Evolutionary conservation across 2,329 filamentous ascomycete genomes (phyloP).

Genomic region (Colletotrichum musae): DNA sequence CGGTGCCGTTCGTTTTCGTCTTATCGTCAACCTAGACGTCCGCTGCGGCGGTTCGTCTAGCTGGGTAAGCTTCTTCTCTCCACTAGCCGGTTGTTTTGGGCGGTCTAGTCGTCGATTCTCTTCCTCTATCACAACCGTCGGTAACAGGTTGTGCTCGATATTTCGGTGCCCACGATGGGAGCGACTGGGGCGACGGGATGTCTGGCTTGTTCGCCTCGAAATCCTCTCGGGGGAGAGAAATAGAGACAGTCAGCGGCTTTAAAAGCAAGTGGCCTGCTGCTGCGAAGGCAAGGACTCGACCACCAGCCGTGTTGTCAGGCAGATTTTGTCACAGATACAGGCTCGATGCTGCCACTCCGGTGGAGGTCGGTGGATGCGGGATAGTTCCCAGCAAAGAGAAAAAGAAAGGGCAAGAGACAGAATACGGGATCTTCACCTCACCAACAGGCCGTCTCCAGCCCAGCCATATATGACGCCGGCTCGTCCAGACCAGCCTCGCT

Average conservation of each 20-base stretch:
- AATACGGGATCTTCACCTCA: not conserved
- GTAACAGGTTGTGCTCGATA: too few species aligned
- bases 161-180: too few species aligned
- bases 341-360: constrained; percentile 1
- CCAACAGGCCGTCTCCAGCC: constrained; percentile 22
- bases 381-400: constrained; percentile 17
- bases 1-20: too few species aligned
- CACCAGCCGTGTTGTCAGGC: constrained; percentile 11
- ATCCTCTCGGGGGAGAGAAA: constrained; percentile 4
- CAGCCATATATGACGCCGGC: constrained; percentile 35
- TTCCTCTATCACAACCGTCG: too few species aligned
- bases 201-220: not conserved
- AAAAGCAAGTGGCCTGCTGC: constrained; percentile 6
- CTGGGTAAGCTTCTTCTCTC: too few species aligned
- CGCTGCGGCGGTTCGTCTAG: too few species aligned
- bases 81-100: too few species aligned
- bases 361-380: constrained; percentile 6
- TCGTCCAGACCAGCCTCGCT: constrained; percentile 7
- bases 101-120: too few species aligned
- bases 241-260: constrained; percentile 9
- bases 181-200: not conserved
- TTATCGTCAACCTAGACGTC: too few species aligned
- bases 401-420: constrained; percentile 4
- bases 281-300: constrained; percentile 5
- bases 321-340: constrained; percentile 27